Evolutionary conservation across 129 eudicot genomes (phyloP).

Genomic region (Centella asiatica): DNA sequence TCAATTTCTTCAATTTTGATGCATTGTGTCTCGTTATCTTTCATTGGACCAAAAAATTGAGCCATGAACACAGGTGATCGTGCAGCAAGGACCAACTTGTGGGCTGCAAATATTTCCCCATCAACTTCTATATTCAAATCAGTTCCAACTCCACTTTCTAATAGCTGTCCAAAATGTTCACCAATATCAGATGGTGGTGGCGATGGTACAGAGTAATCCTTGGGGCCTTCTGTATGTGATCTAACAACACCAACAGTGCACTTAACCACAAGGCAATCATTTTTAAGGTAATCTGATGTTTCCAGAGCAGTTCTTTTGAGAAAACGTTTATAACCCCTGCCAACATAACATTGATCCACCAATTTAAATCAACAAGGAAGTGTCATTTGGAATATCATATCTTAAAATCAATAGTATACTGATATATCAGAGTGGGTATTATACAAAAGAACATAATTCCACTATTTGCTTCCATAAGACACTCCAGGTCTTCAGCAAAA

Average conservation of each 20-base stretch:
- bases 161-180: conserved; percentile 47
- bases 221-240: conserved; percentile 48
- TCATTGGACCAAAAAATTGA: conserved; percentile 64
- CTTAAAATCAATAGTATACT: too few relatives aligned
- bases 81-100: conserved; percentile 60
- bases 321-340: conserved; percentile 70
- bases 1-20: conserved; percentile 39
- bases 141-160: conserved; percentile 42
- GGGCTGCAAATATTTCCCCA: conserved; percentile 46
- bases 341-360: background rate
- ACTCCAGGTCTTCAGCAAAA: too few relatives aligned
- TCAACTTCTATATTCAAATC: conserved; percentile 52
- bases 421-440: too few relatives aligned
- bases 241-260: conserved; percentile 59
- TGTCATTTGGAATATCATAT: too few relatives aligned
- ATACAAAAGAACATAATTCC: too few relatives aligned
- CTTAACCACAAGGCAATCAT: conserved; percentile 50
- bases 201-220: conserved; percentile 30
- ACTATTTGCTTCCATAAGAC: too few relatives aligned
- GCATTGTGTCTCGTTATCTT: conserved; percentile 27
- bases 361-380: background rate
- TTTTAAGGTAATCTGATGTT: conserved; percentile 56
- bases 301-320: conserved; percentile 44
- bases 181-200: conserved; percentile 56
- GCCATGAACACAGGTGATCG: conserved; percentile 64